A percentile compares a stretch with the other conserved stretches of the same genome.
Conservation (phyloP, 371 early-diverging fungal genomes). For the Syncephalastrum sp. region DNA sequence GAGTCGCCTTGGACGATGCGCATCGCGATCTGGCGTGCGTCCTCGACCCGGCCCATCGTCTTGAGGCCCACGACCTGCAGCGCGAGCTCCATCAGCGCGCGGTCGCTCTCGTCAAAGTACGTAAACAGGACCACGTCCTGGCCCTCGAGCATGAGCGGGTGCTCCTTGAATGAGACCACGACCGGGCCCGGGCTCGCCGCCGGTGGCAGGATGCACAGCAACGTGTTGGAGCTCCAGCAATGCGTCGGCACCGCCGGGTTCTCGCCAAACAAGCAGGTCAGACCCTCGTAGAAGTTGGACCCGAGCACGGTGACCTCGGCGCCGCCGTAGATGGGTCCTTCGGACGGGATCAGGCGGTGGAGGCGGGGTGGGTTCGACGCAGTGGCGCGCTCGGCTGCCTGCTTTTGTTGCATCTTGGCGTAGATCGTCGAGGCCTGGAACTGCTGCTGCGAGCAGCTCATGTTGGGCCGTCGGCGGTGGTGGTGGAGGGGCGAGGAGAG, state of each 20-base stretch:
- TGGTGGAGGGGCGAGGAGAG: slow-evolving; percentile 6
- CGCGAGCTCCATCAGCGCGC: slow-evolving; percentile 74
- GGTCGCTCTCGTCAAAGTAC: slow-evolving; percentile 70
- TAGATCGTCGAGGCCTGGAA: slow-evolving; percentile 26
- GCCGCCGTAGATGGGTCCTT: slow-evolving; percentile 77
- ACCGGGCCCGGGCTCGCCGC: slow-evolving; percentile 67
- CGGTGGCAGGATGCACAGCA: slow-evolving; percentile 76
- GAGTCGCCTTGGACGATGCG: slow-evolving; percentile 62
- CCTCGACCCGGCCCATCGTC: slow-evolving; percentile 64
- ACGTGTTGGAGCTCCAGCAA: slow-evolving; percentile 62
- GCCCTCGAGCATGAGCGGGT: slow-evolving; percentile 43
- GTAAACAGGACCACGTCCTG: slow-evolving; percentile 54
- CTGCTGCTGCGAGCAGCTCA: slow-evolving; percentile 19
- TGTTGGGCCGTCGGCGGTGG: background rate
- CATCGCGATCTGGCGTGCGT: slow-evolving; percentile 62
- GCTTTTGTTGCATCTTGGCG: slow-evolving; percentile 35
- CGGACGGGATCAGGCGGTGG: slow-evolving; percentile 59
- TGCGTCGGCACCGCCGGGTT: slow-evolving; percentile 60
- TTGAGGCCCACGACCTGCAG: slow-evolving; percentile 74
- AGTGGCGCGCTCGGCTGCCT: slow-evolving; percentile 21
- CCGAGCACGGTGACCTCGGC: slow-evolving; percentile 72
- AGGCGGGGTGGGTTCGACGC: slow-evolving; percentile 35
- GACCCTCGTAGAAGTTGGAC: slow-evolving; percentile 60
- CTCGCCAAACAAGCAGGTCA: slow-evolving; percentile 71
- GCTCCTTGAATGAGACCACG: slow-evolving; percentile 63